Evolutionary conservation across 2,329 filamentous ascomycete genomes (phyloP).

Genomic region (Fusarium papillatum): DNA sequence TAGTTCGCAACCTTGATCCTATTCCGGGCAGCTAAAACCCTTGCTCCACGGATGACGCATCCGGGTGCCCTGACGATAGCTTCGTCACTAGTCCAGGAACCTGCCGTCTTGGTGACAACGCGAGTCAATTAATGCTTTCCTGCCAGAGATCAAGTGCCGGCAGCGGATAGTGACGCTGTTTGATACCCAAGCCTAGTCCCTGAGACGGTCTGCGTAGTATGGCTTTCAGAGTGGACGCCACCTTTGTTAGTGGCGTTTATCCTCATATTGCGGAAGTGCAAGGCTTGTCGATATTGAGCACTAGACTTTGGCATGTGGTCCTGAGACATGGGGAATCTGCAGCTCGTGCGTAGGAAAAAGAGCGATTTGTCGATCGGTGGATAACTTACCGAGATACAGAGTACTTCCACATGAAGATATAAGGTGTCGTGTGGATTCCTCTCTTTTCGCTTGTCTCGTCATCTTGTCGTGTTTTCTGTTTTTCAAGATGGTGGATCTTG

Average conservation of each 20-base stretch:
- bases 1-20: neutral
- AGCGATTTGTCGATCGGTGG: neutral
- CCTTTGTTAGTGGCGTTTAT: neutral
- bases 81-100: neutral
- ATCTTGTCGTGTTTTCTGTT: neutral
- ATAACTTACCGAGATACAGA: neutral
- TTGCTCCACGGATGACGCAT: neutral
- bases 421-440: neutral
- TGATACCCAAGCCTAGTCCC: neutral
- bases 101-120: neutral
- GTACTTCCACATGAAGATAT: neutral
- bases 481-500: conserved; percentile 33
- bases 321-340: neutral
- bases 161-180: neutral
- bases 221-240: neutral
- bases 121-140: neutral
- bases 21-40: neutral
- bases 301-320: neutral
- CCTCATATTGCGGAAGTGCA: neutral
- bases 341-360: neutral
- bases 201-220: neutral
- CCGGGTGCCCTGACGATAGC: neutral
- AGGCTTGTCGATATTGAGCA: neutral
- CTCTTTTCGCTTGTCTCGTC: neutral
- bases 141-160: neutral